Conservation (phyloP, 2,329 filamentous ascomycete genomes). For the Coleophoma crateriformis region DNA sequence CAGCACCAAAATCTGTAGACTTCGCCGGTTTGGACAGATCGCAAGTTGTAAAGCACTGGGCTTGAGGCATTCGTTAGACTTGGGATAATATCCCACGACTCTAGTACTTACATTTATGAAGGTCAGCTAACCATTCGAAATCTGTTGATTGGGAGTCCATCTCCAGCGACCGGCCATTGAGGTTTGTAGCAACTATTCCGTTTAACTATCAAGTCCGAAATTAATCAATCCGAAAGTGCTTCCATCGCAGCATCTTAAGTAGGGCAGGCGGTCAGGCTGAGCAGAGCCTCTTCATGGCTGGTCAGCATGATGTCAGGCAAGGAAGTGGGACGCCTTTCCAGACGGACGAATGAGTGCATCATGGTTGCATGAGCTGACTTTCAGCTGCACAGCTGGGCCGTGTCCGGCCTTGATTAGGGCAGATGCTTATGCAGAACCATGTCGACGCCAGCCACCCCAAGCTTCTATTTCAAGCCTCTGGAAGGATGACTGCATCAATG, state of each 20-base stretch:
- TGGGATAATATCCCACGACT: neutral
- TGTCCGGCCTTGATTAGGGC: neutral
- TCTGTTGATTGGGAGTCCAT: neutral
- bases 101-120: slow-evolving; percentile 7
- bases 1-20: slow-evolving; percentile 12
- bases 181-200: neutral
- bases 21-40: slow-evolving; percentile 9
- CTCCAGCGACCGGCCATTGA: neutral
- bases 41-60: slow-evolving; percentile 12
- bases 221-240: no score
- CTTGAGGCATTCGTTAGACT: neutral
- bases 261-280: no score
- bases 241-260: no score
- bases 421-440: neutral
- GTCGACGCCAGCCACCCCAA: neutral
- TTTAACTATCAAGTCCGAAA: neutral
- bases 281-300: no score
- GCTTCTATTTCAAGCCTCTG: neutral
- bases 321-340: no score
- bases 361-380: neutral
- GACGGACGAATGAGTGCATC: no score
- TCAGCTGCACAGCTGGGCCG: neutral
- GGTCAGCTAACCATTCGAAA: slow-evolving; percentile 9
- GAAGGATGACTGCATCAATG: no score
- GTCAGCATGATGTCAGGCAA: no score